Base-by-base conservation (phyloP, 768 basidiomycete species). In the Suillus weaverae region DNA sequence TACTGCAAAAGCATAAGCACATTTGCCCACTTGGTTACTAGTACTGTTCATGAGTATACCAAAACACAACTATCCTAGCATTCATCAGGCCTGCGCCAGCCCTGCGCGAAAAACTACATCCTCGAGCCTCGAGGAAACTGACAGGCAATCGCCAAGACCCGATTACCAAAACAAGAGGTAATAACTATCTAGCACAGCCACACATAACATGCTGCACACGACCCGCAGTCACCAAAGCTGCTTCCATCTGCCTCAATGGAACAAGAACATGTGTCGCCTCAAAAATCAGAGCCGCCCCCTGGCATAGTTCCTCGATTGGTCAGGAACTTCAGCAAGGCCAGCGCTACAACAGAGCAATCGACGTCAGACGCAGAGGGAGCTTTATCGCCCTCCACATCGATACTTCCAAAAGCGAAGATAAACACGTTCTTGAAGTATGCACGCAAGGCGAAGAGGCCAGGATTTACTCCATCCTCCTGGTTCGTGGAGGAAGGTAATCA, bases 391-490 rank as follows among this genome's bases (percentile, higher is more conserved):
- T 18, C 55, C 20, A 36, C 13, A 36, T 48, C 63, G 7, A 66
- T 66, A 60, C 62, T 70, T 62, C 60, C 63, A 50, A 70, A 59
- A 53, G 70, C 72, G 32, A 72, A 55, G 50, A 51, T 59, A 5
- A 68, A 20, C 16, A 66, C 66, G 33, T 62, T 76, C 9, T 48
- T 69, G 33, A 69, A 51, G 35, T 68, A 71, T 56, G 66, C 68
- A 4, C 62, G 67, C 46, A 70, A 67, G 48, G 41, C 54, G 38
- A 65, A 36, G 38, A 53, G 62, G 26, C 30, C 46, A 36, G 39
- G 62, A 30, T 67, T 69, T 50, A 70, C 71, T 30, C 71, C 73
- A 38, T n/a, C 63, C 13, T 57, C 60, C 7, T 68, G 71, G 71
- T 53, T 62, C 35, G 41, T 39, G 36, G 66, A 65, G n/a, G 64